Percentiles rank a stretch among this genome's conserved stretches.
Evolutionary conservation across 371 early-diverging fungal genomes (phyloP).

Genomic region (Mortierella sp.): DNA sequence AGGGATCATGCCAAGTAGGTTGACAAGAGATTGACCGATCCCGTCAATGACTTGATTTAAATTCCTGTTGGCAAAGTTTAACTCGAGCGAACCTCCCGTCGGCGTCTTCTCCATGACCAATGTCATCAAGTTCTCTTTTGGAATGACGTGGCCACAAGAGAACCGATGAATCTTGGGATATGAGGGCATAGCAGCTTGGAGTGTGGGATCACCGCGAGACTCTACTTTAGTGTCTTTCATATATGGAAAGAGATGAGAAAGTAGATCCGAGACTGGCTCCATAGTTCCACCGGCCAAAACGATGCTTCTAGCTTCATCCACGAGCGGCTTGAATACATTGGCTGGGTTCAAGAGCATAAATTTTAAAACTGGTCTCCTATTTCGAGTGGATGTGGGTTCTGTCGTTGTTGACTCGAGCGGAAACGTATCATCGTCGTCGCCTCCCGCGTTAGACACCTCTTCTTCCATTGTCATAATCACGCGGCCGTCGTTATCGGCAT

Average conservation of each 20-base stretch:
- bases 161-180: slow-evolving; percentile 73
- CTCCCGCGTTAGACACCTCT: slow-evolving; percentile 3
- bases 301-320: slow-evolving; percentile 85
- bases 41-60: slow-evolving; percentile 75
- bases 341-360: slow-evolving; percentile 91
- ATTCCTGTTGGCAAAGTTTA: slow-evolving; percentile 80
- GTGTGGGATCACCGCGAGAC: background rate
- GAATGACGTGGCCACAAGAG: slow-evolving; percentile 87
- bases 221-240: slow-evolving; percentile 18
- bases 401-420: background rate
- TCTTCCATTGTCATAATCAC: slow-evolving; percentile 65
- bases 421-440: background rate
- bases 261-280: slow-evolving; percentile 79
- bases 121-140: slow-evolving; percentile 72
- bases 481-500: slow-evolving; percentile 78
- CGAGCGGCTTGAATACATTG: slow-evolving; percentile 83
- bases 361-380: slow-evolving; percentile 62
- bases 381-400: slow-evolving; percentile 12
- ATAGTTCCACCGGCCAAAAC: slow-evolving; percentile 98
- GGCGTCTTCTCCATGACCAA: slow-evolving; percentile 77
- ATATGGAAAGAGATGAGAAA: slow-evolving; percentile 55
- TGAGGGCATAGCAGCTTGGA: slow-evolving; percentile 63
- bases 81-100: slow-evolving; percentile 69
- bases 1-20: slow-evolving; percentile 86
- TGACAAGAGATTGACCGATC: slow-evolving; percentile 77